phyloP scores from a whole-genome alignment of 805 yeast genomes.

The Dipodascopsis uninucleata region DNA sequence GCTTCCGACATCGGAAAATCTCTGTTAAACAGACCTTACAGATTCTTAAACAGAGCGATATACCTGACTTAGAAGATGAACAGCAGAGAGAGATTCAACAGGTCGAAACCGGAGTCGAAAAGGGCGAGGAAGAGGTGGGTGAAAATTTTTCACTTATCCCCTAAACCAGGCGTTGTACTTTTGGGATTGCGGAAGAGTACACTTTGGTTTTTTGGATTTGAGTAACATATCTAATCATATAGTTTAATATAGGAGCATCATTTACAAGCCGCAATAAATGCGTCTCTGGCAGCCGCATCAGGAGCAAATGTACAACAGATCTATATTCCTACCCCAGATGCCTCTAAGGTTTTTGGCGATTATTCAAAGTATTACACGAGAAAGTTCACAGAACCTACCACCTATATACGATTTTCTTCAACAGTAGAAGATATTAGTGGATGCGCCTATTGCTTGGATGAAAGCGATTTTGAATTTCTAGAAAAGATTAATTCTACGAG shows the following conservation, averaged over 20 bases:
- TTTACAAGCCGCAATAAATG: constrained; percentile 83
- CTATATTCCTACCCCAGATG: constrained; percentile 96
- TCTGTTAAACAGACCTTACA: constrained; percentile 84
- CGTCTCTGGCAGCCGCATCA: constrained; percentile 59
- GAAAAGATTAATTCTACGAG: constrained; percentile 40
- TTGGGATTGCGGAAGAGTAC: not conserved
- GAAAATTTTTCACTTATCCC: not conserved
- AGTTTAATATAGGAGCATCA: constrained; percentile 60
- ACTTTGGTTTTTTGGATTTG: not conserved
- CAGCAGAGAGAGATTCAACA: constrained; percentile 83
- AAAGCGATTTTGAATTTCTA: constrained; percentile 71
- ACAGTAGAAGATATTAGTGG: constrained; percentile 96
- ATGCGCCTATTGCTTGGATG: constrained; percentile 84
- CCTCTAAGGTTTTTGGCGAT: constrained; percentile 47
- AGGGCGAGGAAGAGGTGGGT: constrained; percentile 77
- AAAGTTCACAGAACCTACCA: constrained; percentile 63
- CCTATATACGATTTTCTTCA: constrained; percentile 84
- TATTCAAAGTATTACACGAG: constrained; percentile 68
- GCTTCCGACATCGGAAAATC: constrained; percentile 88
- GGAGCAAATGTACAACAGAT: constrained; percentile 52
- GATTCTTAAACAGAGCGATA: constrained; percentile 70
- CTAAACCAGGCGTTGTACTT: not conserved
- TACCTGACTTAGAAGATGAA: constrained; percentile 71
- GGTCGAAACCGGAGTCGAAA: constrained; percentile 96
- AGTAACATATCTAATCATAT: too few species aligned